Conservation (phyloP, 164 flowering plant species). For the Macadamia integrifolia region DNA sequence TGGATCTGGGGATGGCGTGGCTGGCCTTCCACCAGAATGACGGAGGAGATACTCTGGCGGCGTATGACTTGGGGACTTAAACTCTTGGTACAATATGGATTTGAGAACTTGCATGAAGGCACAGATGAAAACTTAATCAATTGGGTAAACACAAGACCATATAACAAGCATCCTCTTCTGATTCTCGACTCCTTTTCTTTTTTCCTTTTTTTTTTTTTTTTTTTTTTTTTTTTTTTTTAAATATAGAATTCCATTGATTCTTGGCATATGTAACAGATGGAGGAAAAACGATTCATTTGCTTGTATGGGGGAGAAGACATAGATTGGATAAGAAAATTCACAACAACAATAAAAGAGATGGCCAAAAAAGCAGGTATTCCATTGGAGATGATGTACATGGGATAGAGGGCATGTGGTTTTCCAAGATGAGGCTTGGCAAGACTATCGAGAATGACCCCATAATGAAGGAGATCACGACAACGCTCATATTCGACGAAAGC, state of each 20-base stretch:
- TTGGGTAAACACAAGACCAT: too few relatives aligned
- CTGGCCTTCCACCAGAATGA: constrained; percentile 47
- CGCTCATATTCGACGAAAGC: constrained; percentile 28
- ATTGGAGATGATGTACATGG: constrained; percentile 50
- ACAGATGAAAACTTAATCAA: constrained; percentile 31
- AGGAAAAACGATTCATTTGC: constrained; percentile 56
- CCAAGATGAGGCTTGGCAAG: constrained; percentile 24
- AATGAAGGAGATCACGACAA: constrained; percentile 2
- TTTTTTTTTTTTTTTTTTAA: too few relatives aligned
- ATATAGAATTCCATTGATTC: too few relatives aligned
- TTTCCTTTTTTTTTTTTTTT: too few relatives aligned
- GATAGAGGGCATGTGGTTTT: constrained; percentile 50
- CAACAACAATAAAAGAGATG: constrained; percentile 26
- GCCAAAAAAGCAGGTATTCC: constrained; percentile 25
- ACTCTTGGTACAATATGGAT: constrained; percentile 21
- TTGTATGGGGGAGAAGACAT: constrained; percentile 53
- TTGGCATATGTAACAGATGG: constrained; percentile 31
- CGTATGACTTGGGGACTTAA: constrained; percentile 40
- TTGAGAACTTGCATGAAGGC: constrained; percentile 3
- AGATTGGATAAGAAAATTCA: constrained; percentile 61
- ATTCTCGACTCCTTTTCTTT: too few relatives aligned
- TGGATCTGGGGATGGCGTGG: constrained; percentile 68
- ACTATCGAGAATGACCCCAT: constrained; percentile 13
- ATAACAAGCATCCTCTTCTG: too few relatives aligned
- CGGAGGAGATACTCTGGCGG: constrained; percentile 64